Evolutionary conservation across 257 asterid genomes (phyloP).

Genomic region (Przewalskia tangutica): DNA sequence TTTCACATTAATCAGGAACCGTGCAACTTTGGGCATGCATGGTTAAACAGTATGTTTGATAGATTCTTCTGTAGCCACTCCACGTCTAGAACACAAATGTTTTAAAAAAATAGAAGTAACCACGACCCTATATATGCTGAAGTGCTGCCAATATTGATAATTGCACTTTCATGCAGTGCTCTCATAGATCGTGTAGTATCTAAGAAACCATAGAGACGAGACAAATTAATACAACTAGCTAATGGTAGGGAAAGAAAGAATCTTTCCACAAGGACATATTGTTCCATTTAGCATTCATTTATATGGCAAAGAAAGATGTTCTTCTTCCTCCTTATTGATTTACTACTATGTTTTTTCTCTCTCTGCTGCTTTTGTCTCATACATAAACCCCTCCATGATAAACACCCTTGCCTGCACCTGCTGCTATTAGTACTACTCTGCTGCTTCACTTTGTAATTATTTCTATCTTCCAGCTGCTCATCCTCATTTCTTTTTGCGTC

Average conservation of each 20-base stretch:
- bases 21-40: neutral
- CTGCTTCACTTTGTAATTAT: conserved; percentile 19
- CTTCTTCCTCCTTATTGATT: conserved; percentile 10
- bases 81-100: neutral
- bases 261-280: neutral
- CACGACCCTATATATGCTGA: neutral
- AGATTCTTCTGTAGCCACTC: neutral
- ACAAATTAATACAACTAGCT: neutral
- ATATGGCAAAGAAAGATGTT: conserved; percentile 34
- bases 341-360: conserved; percentile 21
- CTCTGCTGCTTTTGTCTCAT: conserved; percentile 24
- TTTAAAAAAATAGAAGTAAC: neutral
- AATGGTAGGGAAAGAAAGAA: neutral
- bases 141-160: neutral
- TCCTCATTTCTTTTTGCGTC: conserved; percentile 14
- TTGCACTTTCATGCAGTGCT: neutral
- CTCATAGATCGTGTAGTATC: neutral
- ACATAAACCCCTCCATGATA: conserved; percentile 36
- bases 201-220: neutral
- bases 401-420: conserved; percentile 37
- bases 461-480: conserved; percentile 11
- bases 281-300: conserved; percentile 33
- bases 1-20: neutral
- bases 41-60: neutral
- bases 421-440: conserved; percentile 7